Evolutionary conservation across 129 eudicot genomes (phyloP).

Genomic region (Flaveria ramosissima): DNA sequence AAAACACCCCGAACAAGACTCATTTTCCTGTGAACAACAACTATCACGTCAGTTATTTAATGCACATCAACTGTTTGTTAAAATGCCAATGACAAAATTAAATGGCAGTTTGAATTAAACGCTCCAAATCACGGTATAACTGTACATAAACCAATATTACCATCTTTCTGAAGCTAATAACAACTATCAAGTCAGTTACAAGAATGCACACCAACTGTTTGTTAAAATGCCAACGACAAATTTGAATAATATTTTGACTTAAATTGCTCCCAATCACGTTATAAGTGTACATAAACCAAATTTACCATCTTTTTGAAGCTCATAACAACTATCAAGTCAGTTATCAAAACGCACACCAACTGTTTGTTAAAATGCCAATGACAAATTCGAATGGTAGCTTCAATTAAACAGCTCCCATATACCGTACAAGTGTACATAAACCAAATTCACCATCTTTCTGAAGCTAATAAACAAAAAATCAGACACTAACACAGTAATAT

Average conservation of each 20-base stretch:
- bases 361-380: too few species aligned
- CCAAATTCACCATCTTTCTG: too few species aligned
- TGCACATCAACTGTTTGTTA: constrained; percentile 17
- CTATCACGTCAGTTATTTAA: neutral
- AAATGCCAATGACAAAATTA: constrained; percentile 11
- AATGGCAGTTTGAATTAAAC: neutral
- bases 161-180: constrained; percentile 2
- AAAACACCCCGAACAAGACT: constrained; percentile 39
- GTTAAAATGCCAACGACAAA: too few species aligned
- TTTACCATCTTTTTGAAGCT: neutral
- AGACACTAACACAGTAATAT: neutral
- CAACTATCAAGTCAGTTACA: too few species aligned
- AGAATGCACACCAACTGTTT: too few species aligned
- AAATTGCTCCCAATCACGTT: too few species aligned
- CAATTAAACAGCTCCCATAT: too few species aligned
- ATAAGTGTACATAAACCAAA: too few species aligned
- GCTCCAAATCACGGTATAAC: neutral
- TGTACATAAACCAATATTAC: neutral
- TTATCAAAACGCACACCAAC: too few species aligned
- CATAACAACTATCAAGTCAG: neutral
- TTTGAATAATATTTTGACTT: too few species aligned
- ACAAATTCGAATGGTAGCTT: too few species aligned
- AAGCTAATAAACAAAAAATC: neutral
- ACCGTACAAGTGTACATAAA: too few species aligned
- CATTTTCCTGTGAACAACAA: constrained; percentile 29